Evolutionary conservation across 768 basidiomycete genomes (phyloP).

Genomic region (Russula emetica): DNA sequence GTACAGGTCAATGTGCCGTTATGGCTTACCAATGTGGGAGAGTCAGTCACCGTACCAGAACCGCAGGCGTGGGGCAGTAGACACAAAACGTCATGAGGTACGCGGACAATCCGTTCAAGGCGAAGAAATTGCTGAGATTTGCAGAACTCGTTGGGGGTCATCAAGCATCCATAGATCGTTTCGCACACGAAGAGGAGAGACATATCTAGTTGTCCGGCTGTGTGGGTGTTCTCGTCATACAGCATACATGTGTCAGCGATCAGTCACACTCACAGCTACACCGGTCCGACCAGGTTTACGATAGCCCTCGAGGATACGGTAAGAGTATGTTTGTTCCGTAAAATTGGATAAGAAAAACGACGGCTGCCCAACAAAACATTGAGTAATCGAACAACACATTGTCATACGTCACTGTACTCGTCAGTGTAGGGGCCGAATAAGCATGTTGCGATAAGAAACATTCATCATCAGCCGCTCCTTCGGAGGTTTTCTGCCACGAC

Average conservation of each 20-base stretch:
- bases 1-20: background rate
- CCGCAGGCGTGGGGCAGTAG: background rate
- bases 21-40: background rate
- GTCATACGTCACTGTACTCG: background rate
- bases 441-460: background rate
- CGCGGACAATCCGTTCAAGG: background rate
- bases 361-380: background rate
- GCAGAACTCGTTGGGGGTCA: background rate
- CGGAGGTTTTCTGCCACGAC: background rate
- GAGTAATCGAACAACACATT: background rate
- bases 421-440: background rate
- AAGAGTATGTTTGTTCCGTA: background rate
- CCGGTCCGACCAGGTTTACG: background rate
- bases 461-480: background rate
- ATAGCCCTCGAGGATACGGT: background rate
- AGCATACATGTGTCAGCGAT: background rate
- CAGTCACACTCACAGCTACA: too few species aligned
- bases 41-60: background rate
- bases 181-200: background rate
- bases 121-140: background rate
- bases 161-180: background rate
- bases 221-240: background rate
- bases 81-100: background rate
- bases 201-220: background rate
- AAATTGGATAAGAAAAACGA: background rate